These are phyloP conservation scores for Pythium aristosporum DNA, from an alignment of 352 stramenopile genomes.

Conservation along the genomic window DNA sequence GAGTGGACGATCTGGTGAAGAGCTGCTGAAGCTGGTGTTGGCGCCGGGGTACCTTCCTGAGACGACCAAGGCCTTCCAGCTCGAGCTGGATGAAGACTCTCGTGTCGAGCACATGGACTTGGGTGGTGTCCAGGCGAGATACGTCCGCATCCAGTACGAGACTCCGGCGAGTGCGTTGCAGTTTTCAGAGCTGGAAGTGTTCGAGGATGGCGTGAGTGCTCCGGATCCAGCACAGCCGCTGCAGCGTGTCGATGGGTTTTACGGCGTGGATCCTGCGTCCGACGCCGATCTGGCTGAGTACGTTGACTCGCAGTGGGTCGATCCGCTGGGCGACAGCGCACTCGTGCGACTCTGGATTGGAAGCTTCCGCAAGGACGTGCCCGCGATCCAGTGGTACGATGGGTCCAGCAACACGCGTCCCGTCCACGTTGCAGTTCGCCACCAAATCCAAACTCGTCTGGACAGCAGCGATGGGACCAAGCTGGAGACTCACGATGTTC, in stretches of 20 bases:
- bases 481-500: neutral
- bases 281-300: conserved; percentile 45
- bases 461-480: neutral
- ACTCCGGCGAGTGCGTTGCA: conserved; percentile 39
- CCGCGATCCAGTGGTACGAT: conserved; percentile 53
- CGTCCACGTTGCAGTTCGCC: conserved; percentile 11
- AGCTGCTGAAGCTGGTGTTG: conserved; percentile 9
- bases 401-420: neutral
- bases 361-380: conserved; percentile 52
- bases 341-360: conserved; percentile 68
- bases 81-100: conserved; percentile 19
- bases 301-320: conserved; percentile 66
- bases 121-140: conserved; percentile 33
- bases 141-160: conserved; percentile 62
- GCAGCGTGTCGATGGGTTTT: conserved; percentile 54
- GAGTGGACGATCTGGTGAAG: conserved; percentile 1
- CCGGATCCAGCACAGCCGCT: neutral
- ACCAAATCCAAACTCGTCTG: neutral
- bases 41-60: conserved; percentile 16
- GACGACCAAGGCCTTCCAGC: conserved; percentile 7
- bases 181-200: conserved; percentile 70
- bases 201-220: conserved; percentile 16
- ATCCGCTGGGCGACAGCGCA: conserved; percentile 31
- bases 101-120: conserved; percentile 29
- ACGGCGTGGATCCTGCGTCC: conserved; percentile 38